Evolutionary conservation across 306 rosid species (phyloP).

Genomic region (Vigna angularis): DNA sequence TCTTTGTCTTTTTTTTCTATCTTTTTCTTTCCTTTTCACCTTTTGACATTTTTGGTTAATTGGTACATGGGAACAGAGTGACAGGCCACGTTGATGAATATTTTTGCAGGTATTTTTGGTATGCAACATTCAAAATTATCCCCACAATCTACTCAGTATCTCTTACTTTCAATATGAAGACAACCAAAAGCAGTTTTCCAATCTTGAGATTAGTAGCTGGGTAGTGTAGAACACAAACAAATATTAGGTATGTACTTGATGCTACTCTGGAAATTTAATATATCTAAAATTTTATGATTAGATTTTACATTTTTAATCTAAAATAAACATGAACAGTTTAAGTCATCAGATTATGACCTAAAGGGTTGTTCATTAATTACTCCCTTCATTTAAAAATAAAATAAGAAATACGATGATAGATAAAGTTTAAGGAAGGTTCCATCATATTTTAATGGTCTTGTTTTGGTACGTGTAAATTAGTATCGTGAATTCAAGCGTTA

Average conservation of each 20-base stretch:
- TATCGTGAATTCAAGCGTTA: too few relatives aligned
- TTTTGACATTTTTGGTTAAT: conserved; percentile 19
- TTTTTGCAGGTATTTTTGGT: conserved; percentile 6
- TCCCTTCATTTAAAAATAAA: too few relatives aligned
- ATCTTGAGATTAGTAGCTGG: not conserved
- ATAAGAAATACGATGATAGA: too few relatives aligned
- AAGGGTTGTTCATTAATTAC: too few relatives aligned
- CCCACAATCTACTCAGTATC: not conserved
- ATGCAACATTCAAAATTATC: not conserved
- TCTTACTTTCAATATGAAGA: conserved; percentile 23
- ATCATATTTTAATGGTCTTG: too few relatives aligned
- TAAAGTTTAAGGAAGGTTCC: too few relatives aligned
- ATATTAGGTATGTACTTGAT: not conserved
- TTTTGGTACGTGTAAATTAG: too few relatives aligned
- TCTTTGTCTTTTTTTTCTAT: not conserved
- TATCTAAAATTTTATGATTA: too few relatives aligned
- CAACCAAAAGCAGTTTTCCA: not conserved
- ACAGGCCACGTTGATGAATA: not conserved
- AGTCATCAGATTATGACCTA: too few relatives aligned
- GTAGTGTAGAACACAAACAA: not conserved
- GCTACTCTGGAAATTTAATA: not conserved
- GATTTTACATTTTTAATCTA: too few relatives aligned
- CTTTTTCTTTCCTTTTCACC: not conserved
- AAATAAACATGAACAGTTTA: too few relatives aligned
- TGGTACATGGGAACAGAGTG: conserved; percentile 8